phyloP scores from a whole-genome alignment of 169 alveolate species.

The Plasmodium blacklocki region DNA sequence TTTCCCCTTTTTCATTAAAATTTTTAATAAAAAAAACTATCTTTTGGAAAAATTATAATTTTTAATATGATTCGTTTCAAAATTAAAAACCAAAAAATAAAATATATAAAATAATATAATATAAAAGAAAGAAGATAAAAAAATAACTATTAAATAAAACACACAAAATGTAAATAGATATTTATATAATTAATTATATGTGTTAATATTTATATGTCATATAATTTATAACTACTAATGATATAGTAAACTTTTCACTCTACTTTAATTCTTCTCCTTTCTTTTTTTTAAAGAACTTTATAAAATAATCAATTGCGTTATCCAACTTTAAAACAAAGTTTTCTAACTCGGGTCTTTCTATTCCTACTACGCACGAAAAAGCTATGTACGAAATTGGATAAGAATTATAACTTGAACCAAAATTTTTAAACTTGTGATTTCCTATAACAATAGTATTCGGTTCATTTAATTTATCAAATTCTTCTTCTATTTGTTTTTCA shows the following conservation, averaged over 20 bases:
- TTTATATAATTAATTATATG: neutral
- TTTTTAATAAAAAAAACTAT: neutral
- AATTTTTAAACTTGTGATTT: constrained; percentile 42
- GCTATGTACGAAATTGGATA: constrained; percentile 75
- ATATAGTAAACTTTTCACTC: too few species aligned
- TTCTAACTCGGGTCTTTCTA: constrained; percentile 39
- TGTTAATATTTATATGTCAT: neutral
- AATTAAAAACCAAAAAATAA: too few species aligned
- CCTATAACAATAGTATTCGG: constrained; percentile 38
- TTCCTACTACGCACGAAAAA: constrained; percentile 73
- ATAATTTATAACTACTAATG: neutral
- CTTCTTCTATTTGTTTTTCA: neutral
- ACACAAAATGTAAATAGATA: too few species aligned
- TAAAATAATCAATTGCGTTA: constrained; percentile 39
- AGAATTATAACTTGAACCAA: constrained; percentile 54
- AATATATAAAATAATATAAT: too few species aligned
- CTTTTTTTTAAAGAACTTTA: constrained; percentile 4
- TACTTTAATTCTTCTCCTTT: neutral
- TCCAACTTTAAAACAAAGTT: constrained; percentile 41
- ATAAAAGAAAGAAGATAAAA: too few species aligned
- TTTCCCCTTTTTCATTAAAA: too few species aligned
- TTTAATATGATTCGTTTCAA: too few species aligned
- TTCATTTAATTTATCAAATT: neutral
- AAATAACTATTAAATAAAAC: too few species aligned
- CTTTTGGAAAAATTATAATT: too few species aligned